Evolutionary conservation across 2,329 filamentous ascomycete species (phyloP).

Genomic region (Monilinia laxa): DNA sequence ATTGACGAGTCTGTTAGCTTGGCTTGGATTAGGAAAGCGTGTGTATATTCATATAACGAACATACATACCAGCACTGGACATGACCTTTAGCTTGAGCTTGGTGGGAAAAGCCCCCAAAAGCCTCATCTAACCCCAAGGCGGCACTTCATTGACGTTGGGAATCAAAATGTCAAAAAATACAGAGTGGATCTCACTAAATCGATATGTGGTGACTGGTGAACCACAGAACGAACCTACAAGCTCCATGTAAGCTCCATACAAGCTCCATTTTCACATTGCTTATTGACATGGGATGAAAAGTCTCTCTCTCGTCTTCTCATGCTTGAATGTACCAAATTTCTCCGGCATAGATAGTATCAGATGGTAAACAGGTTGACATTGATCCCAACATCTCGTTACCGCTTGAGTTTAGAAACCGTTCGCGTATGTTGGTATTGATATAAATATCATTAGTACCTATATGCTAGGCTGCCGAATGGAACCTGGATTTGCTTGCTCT

Average conservation of each 20-base stretch:
- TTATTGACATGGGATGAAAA: not conserved
- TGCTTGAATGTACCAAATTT: too few species aligned
- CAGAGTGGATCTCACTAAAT: constrained; percentile 7
- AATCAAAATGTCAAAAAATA: not conserved
- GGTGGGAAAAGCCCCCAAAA: not conserved
- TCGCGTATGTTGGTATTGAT: not conserved
- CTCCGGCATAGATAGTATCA: not conserved
- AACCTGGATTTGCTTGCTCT: not conserved
- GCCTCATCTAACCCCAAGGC: not conserved
- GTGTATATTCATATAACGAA: not conserved
- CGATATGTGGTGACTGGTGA: not conserved
- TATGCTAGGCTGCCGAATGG: constrained; percentile 2
- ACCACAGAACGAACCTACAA: not conserved
- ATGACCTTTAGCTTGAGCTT: not conserved
- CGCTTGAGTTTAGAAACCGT: not conserved
- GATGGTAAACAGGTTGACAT: not conserved
- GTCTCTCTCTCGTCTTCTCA: too few species aligned
- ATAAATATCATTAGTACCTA: not conserved
- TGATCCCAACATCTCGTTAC: not conserved
- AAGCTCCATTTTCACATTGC: not conserved
- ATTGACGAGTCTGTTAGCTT: not conserved
- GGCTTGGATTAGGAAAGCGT: not conserved
- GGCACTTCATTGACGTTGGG: not conserved
- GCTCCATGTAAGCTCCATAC: not conserved
- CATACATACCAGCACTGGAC: not conserved